These are phyloP conservation scores for Fusarium phyllophilum DNA, from an alignment of 2,329 filamentous ascomycete genomes.

Conservation along the genomic window DNA sequence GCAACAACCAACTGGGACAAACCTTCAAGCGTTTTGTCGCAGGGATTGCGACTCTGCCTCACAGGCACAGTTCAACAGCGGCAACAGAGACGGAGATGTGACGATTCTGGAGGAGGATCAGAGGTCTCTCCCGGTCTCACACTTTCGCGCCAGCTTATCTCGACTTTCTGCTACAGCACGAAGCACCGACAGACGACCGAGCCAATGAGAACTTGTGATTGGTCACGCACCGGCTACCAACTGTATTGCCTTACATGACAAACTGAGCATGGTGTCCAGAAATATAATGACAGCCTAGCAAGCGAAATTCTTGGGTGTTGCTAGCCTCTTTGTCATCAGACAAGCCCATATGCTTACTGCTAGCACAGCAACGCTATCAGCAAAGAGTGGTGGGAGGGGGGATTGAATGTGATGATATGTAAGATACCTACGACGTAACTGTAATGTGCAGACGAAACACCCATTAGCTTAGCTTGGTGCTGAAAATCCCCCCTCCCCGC, in stretches of 20 bases:
- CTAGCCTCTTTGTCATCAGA: slow-evolving; percentile 23
- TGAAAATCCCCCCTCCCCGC: not conserved
- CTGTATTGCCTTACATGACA: not conserved
- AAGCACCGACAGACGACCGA: slow-evolving; percentile 5
- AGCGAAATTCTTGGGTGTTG: not conserved
- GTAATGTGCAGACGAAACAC: slow-evolving; percentile 7
- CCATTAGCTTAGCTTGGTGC: slow-evolving; percentile 1
- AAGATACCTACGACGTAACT: slow-evolving; percentile 17
- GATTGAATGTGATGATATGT: slow-evolving; percentile 14
- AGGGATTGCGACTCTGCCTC: slow-evolving; percentile 16
- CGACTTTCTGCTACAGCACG: not conserved
- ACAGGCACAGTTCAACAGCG: slow-evolving; percentile 12
- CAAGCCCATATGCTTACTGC: slow-evolving; percentile 21
- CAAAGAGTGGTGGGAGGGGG: slow-evolving; percentile 15
- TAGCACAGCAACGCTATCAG: slow-evolving; percentile 16
- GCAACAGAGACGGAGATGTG: slow-evolving; percentile 8
- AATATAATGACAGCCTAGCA: not conserved
- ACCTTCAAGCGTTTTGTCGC: slow-evolving; percentile 12
- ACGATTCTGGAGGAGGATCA: not conserved
- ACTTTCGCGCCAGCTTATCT: not conserved
- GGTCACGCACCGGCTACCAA: slow-evolving; percentile 8
- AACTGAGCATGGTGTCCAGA: not conserved
- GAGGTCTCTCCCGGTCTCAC: not conserved
- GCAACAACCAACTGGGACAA: slow-evolving; percentile 12
- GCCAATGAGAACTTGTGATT: not conserved